Conservation (phyloP, 139 green algal genomes). For the Closterium sp. region DNA sequence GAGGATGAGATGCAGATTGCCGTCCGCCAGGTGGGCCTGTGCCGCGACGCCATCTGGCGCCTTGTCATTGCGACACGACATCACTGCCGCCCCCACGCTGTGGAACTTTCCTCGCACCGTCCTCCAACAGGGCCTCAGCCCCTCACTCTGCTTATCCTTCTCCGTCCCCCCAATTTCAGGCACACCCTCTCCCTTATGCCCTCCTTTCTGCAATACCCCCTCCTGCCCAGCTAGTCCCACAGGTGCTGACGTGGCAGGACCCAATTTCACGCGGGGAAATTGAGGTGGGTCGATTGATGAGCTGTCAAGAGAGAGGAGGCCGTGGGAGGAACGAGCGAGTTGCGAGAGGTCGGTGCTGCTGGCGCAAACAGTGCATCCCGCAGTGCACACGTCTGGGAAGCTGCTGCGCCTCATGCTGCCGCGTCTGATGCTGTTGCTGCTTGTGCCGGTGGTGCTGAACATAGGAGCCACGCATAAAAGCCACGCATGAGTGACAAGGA, state of each 20-base stretch:
- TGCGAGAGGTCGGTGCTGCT: neutral
- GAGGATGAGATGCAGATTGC: conserved; percentile 49
- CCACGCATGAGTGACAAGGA: too few relatives aligned
- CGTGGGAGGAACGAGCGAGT: neutral
- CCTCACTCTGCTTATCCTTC: neutral
- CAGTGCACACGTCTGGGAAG: neutral
- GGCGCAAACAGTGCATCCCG: neutral
- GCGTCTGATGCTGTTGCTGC: neutral
- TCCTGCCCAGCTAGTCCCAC: neutral
- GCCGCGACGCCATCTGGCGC: conserved; percentile 35
- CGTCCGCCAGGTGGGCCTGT: conserved; percentile 50
- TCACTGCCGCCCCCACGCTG: conserved; percentile 39
- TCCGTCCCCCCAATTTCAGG: neutral
- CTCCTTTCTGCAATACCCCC: neutral
- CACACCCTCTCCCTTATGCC: neutral
- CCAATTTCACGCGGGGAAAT: too few relatives aligned
- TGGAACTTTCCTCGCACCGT: conserved; percentile 25
- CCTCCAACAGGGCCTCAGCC: conserved; percentile 9
- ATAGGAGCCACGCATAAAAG: too few relatives aligned
- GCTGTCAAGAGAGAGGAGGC: neutral
- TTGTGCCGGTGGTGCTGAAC: neutral
- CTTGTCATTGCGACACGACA: conserved; percentile 52
- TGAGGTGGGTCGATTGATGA: neutral
- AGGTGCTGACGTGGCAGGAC: neutral
- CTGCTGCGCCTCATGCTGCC: neutral